Base-by-base conservation (phyloP, 2,329 filamentous ascomycete species). In the Xylariaceae sp. region DNA sequence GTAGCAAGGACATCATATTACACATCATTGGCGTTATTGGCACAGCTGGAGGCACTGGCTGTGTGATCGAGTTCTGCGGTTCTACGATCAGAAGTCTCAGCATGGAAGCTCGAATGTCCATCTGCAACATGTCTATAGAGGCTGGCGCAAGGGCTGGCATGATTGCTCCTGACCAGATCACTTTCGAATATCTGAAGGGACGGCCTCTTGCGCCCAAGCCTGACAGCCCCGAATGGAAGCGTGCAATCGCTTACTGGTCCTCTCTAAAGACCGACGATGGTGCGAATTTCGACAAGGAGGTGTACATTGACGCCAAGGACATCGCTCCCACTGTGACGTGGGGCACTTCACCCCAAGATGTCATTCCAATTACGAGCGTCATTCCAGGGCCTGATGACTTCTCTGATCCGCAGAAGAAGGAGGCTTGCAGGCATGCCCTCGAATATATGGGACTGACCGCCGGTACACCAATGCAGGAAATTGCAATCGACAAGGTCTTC, bases 61-160 rank as follows among this genome's bases (percentile, higher is more conserved):
- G 89, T 50, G 95, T 98, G 63, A 97, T 99, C 68, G 95, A 99
- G 79, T 99, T 93, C 80, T 96, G 92, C 71, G 95, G 95, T 57
- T 96, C 93, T 49, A 91, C 95, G 59, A 97, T 99, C 72, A 87
- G 91, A 66, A 79, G 77, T 59, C 81, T 98, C 67, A 96, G 91
- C 75, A 96, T 99, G 85, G 95, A 98, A 77, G 95, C 93, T 43
- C 87, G 95, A 65, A 98, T 99, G 95, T 97, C 93, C 61, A 96
- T 99, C 73, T 98, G 95, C 81, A 99, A 99, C 80, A 98, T 98
- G 95, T 92, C 93, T 14, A 97, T 98, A 66, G 95, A 99, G 80
- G 95, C 83, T 65, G 95, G 95, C 75, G 95, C 95, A 46, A 85
- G 95, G 77, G 93, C 93, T 58, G 95, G 95, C 65, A 96, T 99